These are phyloP conservation scores for Psilocybe azurescens DNA, from an alignment of 768 basidiomycete species.

Conservation along the genomic window DNA sequence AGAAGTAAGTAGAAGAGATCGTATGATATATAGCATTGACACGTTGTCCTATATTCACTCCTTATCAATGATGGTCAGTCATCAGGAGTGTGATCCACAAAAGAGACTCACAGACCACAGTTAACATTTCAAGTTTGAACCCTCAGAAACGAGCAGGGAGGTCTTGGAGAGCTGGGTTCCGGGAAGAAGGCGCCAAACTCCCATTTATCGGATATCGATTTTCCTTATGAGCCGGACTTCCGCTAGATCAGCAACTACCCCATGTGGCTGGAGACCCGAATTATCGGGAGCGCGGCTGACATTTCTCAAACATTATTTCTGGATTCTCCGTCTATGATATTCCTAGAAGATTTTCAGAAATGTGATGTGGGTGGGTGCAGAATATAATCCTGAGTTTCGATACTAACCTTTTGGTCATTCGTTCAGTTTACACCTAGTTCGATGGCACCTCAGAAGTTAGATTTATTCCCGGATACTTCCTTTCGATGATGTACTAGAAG, in stretches of 20 bases:
- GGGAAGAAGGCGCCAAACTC: conserved; percentile 21
- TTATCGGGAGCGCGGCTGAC: conserved; percentile 8
- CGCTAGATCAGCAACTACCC: conserved; percentile 18
- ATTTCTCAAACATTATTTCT: neutral
- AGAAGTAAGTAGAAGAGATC: neutral
- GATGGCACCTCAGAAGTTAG: too few relatives aligned
- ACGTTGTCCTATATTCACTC: conserved; percentile 11
- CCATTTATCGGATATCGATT: conserved; percentile 23
- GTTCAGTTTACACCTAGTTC: too few relatives aligned
- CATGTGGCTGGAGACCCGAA: conserved; percentile 10
- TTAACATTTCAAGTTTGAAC: conserved; percentile 9
- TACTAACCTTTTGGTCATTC: too few relatives aligned
- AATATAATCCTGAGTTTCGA: too few relatives aligned
- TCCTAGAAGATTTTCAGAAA: neutral
- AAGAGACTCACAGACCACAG: conserved; percentile 11
- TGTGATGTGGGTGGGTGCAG: neutral
- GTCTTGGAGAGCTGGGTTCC: conserved; percentile 18
- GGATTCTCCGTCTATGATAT: neutral
- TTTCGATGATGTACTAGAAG: neutral
- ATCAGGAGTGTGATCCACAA: conserved; percentile 12
- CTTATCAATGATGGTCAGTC: conserved; percentile 2
- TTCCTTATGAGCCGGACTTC: conserved; percentile 18
- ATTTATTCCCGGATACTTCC: neutral
- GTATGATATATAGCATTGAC: conserved; percentile 2
- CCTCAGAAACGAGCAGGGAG: conserved; percentile 4